Percentiles rank a stretch among this genome's conserved stretches.
These are phyloP conservation scores for Rhododendron ferrugineum DNA, from an alignment of 148 eudicot species.

Conservation along the genomic window DNA sequence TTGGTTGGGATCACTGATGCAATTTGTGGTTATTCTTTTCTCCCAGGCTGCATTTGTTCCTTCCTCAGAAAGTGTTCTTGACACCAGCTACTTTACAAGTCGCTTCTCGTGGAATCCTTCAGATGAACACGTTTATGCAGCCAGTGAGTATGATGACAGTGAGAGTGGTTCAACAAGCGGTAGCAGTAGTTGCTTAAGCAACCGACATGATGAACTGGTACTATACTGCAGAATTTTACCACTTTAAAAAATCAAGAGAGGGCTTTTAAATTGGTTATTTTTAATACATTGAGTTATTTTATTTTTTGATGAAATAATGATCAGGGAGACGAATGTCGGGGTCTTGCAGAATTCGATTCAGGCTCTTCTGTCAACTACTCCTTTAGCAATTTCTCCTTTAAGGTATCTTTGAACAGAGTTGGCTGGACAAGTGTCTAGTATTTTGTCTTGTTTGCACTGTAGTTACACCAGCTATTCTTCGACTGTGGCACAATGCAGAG, in stretches of 20 bases:
- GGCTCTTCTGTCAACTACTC: conserved; percentile 69
- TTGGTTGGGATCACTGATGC: background rate
- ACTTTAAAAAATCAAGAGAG: background rate
- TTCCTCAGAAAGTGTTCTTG: conserved; percentile 81
- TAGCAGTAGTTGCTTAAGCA: conserved; percentile 71
- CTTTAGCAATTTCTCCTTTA: conserved; percentile 96
- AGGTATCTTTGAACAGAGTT: conserved; percentile 43
- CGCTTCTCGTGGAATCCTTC: conserved; percentile 88
- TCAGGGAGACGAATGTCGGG: conserved; percentile 81
- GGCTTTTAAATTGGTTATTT: background rate
- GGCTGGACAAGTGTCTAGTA: background rate
- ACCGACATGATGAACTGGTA: conserved; percentile 90
- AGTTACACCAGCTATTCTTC: background rate
- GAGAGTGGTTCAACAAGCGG: conserved; percentile 79
- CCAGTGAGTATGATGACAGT: conserved; percentile 80
- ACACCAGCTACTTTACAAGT: conserved; percentile 93
- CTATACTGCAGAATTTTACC: background rate
- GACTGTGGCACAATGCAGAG: background rate
- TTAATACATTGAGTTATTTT: background rate
- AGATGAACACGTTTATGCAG: conserved; percentile 69
- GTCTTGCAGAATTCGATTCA: conserved; percentile 69
- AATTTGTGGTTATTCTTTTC: conserved; percentile 5
- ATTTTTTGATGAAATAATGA: conserved; percentile 4
- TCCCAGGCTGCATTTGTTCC: conserved; percentile 98
- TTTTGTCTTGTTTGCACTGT: background rate